Evolutionary conservation across 345 rosid genomes (phyloP).

Genomic region (Salix udensis): DNA sequence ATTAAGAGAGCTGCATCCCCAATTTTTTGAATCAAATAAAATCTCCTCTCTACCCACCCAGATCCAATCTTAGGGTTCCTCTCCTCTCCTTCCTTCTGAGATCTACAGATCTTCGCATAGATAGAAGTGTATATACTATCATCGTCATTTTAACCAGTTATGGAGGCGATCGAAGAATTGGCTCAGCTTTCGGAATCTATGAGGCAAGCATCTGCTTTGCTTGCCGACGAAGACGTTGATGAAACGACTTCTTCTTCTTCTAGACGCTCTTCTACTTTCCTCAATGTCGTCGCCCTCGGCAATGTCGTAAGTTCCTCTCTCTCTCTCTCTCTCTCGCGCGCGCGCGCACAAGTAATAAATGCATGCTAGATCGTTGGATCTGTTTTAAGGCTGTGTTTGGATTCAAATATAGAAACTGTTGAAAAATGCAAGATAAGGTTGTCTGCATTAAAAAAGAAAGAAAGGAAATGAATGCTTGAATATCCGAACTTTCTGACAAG

Average conservation of each 20-base stretch:
- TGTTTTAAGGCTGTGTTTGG: slow-evolving; percentile 8
- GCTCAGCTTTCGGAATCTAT: slow-evolving; percentile 83
- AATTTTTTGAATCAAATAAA: not conserved
- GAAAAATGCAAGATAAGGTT: not conserved
- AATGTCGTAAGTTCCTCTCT: slow-evolving; percentile 62
- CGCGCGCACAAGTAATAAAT: not conserved
- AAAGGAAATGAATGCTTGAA: not conserved
- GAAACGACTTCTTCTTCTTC: slow-evolving; percentile 51
- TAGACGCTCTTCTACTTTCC: slow-evolving; percentile 65
- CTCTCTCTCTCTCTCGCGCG: not conserved
- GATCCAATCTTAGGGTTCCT: slow-evolving; percentile 21
- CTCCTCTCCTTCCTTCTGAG: not conserved
- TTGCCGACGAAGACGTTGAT: slow-evolving; percentile 87
- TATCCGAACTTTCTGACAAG: not conserved
- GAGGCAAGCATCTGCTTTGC: slow-evolving; percentile 79
- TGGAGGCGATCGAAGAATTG: slow-evolving; percentile 98
- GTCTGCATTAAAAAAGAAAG: not conserved
- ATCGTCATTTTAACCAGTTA: slow-evolving; percentile 9
- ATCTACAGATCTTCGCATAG: not conserved
- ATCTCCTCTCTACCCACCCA: not conserved
- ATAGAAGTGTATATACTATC: not conserved
- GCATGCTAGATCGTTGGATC: slow-evolving; percentile 14
- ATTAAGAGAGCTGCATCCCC: not conserved
- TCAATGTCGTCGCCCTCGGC: slow-evolving; percentile 82
- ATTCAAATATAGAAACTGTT: not conserved